A percentile compares a stretch with the other conserved stretches of the same genome.
These are phyloP conservation scores for Ceratobasidium sp. DNA, from an alignment of 1,284 basidiomycete genomes.

Conservation along the genomic window DNA sequence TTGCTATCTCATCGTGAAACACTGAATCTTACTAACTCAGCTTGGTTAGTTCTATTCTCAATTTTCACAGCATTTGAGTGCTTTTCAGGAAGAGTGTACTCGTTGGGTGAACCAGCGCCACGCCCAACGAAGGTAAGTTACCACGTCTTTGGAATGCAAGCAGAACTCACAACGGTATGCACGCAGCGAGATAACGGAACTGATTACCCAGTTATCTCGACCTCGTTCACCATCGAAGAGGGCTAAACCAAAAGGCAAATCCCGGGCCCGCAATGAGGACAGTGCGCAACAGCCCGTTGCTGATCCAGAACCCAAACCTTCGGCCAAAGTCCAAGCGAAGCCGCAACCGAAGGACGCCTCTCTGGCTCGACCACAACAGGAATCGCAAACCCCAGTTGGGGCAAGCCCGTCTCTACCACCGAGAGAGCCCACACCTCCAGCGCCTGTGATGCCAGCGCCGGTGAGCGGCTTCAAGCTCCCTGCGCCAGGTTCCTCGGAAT, in stretches of 20 bases:
- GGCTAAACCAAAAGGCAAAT: conserved; percentile 21
- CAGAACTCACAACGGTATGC: neutral
- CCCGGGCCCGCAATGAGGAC: neutral
- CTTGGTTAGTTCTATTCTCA: conserved; percentile 56
- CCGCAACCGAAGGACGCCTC: neutral
- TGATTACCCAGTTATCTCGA: neutral
- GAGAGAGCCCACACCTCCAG: neutral
- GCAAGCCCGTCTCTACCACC: neutral
- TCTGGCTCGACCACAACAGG: neutral
- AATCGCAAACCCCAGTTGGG: neutral
- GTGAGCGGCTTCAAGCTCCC: conserved; percentile 5
- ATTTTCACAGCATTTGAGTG: conserved; percentile 56
- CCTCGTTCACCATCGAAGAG: conserved; percentile 14
- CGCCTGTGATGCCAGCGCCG: neutral
- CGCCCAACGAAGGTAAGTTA: conserved; percentile 12
- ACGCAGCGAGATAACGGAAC: conserved; percentile 10
- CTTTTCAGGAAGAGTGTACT: conserved; percentile 53
- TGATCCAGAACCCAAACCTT: neutral
- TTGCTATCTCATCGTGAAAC: conserved; percentile 32
- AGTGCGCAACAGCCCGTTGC: neutral
- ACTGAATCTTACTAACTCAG: neutral
- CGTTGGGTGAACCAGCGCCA: conserved; percentile 28
- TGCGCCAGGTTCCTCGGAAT: conserved; percentile 26
- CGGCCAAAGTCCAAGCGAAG: neutral
- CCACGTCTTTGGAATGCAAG: neutral